A percentile compares a stretch with the other conserved stretches of the same genome.
Conservation (phyloP, 306 rosid species). For the Quercus bicolor region DNA sequence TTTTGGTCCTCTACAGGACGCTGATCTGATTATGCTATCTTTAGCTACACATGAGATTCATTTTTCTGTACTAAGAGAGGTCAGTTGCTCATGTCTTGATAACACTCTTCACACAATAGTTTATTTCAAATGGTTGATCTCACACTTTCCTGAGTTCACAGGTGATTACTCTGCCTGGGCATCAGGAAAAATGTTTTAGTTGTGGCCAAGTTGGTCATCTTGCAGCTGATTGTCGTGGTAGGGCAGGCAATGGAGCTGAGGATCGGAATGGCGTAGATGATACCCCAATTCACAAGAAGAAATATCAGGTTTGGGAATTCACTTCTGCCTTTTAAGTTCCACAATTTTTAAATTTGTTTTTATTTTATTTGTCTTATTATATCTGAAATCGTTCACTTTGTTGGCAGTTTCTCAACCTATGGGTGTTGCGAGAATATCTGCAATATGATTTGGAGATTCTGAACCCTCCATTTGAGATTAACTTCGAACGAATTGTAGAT, state of each 20-base stretch:
- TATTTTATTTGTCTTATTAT: slow-evolving; percentile 11
- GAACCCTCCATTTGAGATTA: slow-evolving; percentile 68
- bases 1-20: slow-evolving; percentile 60
- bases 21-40: slow-evolving; percentile 91
- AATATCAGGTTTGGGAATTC: slow-evolving; percentile 77
- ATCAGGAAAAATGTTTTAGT: slow-evolving; percentile 77
- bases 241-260: slow-evolving; percentile 44
- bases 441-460: slow-evolving; percentile 73
- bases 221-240: slow-evolving; percentile 89
- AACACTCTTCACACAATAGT: slow-evolving; percentile 12
- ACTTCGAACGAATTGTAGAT: slow-evolving; percentile 74
- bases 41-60: slow-evolving; percentile 96
- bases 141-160: slow-evolving; percentile 31
- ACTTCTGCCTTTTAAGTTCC: slow-evolving; percentile 16
- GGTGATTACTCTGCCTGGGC: slow-evolving; percentile 86
- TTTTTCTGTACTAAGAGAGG: slow-evolving; percentile 96
- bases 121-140: slow-evolving; percentile 27
- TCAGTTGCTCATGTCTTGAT: slow-evolving; percentile 37
- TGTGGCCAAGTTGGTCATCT: slow-evolving; percentile 96
- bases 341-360: slow-evolving; percentile 7
- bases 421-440: slow-evolving; percentile 90
- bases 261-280: slow-evolving; percentile 63
- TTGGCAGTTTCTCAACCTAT: slow-evolving; percentile 74
- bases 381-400: slow-evolving; percentile 16
- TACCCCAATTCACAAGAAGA: slow-evolving; percentile 85